phyloP scores from a whole-genome alignment of 2,329 filamentous ascomycete species.

The Phaeosphaeria sp. region DNA sequence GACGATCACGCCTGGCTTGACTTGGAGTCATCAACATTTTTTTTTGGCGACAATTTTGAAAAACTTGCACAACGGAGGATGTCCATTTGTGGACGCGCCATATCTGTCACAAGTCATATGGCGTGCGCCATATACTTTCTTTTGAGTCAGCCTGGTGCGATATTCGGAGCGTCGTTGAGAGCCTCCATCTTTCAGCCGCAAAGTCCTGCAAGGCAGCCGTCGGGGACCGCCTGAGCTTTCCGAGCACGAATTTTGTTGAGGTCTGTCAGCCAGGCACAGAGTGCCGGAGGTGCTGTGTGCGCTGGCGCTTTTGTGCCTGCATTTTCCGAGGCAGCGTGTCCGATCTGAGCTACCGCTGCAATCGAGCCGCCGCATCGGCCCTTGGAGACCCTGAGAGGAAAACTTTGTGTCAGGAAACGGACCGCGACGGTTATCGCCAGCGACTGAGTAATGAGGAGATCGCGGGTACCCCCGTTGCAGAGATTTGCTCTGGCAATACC shows the following conservation, averaged over 20 bases:
- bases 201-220: conserved; percentile 8
- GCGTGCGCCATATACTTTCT: not conserved
- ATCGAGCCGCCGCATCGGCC: conserved; percentile 6
- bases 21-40: not conserved
- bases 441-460: not conserved
- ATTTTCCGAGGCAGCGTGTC: conserved; percentile 4
- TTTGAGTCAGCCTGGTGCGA: not conserved
- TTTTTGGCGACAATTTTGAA: not conserved
- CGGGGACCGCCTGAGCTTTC: conserved; percentile 19
- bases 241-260: conserved; percentile 6
- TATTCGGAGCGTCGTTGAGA: conserved; percentile 12
- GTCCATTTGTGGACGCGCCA: not conserved
- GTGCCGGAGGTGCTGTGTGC: conserved; percentile 3
- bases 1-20: not conserved
- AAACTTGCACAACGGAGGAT: not conserved
- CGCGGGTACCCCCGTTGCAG: not conserved
- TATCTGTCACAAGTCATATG: not conserved
- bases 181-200: conserved; percentile 12
- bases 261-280: not conserved
- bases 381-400: conserved; percentile 1
- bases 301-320: conserved; percentile 8
- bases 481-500: not conserved
- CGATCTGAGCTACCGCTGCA: conserved; percentile 4
- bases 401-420: conserved; percentile 3
- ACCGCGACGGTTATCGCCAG: conserved; percentile 8